These are phyloP conservation scores for Cymbidium sinense DNA, from an alignment of 106 monocot genomes.

Conservation along the genomic window DNA sequence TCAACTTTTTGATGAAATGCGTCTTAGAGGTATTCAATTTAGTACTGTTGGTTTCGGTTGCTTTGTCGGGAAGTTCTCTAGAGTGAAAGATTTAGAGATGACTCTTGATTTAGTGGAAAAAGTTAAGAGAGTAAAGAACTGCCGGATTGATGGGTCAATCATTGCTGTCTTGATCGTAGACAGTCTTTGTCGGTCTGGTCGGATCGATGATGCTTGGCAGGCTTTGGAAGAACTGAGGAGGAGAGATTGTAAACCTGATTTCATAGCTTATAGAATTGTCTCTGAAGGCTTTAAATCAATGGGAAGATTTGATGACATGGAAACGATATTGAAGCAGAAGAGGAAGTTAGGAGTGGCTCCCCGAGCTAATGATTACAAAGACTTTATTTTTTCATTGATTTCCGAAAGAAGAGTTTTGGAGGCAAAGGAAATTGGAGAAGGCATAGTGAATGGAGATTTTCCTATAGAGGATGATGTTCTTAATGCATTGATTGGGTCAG, in stretches of 20 bases:
- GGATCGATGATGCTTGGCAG: conserved; percentile 75
- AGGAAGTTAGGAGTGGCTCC: conserved; percentile 91
- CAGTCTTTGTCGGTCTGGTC: conserved; percentile 47
- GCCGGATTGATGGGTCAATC: conserved; percentile 60
- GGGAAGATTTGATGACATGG: conserved; percentile 37
- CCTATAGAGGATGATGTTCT: conserved; percentile 59
- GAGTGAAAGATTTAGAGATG: conserved; percentile 16
- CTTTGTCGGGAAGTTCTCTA: conserved; percentile 29
- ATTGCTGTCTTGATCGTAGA: conserved; percentile 51
- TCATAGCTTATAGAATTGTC: conserved; percentile 73
- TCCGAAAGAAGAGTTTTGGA: conserved; percentile 33
- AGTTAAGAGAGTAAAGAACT: conserved; percentile 4
- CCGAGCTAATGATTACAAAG: conserved; percentile 55
- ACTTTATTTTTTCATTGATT: conserved; percentile 52
- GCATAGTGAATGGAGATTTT: conserved; percentile 67
- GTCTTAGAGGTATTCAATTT: conserved; percentile 19
- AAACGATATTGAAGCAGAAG: conserved; percentile 76
- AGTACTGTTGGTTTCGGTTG: conserved; percentile 72
- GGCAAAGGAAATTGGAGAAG: conserved; percentile 65
- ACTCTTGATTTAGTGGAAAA: conserved; percentile 33
- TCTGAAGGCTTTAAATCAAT: conserved; percentile 53
- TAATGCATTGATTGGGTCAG: conserved; percentile 54
- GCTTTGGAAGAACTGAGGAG: conserved; percentile 57
- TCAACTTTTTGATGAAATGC: conserved; percentile 67
- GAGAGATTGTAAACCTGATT: conserved; percentile 77